Evolutionary conservation across 352 stramenopile species (phyloP).

Genomic region (Pythium brassicae): DNA sequence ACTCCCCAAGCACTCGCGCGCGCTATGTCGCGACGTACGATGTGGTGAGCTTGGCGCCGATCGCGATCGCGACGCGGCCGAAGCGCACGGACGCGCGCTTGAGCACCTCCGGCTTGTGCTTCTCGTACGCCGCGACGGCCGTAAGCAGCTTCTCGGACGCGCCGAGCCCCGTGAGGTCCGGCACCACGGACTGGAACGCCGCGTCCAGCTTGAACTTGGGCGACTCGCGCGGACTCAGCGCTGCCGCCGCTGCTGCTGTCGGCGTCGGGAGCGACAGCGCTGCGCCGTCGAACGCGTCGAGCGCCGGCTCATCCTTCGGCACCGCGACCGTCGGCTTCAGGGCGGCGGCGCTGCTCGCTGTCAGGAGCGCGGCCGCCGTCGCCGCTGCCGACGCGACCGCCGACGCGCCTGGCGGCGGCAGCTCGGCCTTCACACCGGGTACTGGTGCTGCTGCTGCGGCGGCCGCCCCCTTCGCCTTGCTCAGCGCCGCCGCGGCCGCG

Average conservation of each 20-base stretch:
- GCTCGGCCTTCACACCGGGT: constrained; percentile 8
- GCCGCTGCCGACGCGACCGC: constrained; percentile 2
- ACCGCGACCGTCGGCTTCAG: constrained; percentile 1
- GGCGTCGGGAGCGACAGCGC: background rate
- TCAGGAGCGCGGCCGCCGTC: constrained; percentile 7
- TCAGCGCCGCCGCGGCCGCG: constrained; percentile 21
- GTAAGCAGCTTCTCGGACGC: constrained; percentile 78
- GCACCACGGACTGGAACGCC: constrained; percentile 65
- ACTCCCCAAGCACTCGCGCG: background rate
- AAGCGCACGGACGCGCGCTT: constrained; percentile 59
- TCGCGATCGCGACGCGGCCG: constrained; percentile 60
- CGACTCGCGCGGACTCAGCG: constrained; percentile 11
- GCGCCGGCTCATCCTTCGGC: constrained; percentile 1
- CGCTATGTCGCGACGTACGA: constrained; percentile 36
- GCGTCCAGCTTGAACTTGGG: constrained; percentile 34
- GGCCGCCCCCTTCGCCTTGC: constrained; percentile 34
- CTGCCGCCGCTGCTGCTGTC: background rate
- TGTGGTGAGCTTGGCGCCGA: constrained; percentile 76
- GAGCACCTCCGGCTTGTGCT: constrained; percentile 78
- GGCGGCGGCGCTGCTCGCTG: constrained; percentile 12
- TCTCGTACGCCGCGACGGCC: constrained; percentile 75
- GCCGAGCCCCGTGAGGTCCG: constrained; percentile 64
- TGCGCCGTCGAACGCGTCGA: background rate
- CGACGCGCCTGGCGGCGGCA: constrained; percentile 4
- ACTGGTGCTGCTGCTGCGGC: too few relatives aligned